Conservation (phyloP, 1,284 basidiomycete species). For the Termitomyces sp. region DNA sequence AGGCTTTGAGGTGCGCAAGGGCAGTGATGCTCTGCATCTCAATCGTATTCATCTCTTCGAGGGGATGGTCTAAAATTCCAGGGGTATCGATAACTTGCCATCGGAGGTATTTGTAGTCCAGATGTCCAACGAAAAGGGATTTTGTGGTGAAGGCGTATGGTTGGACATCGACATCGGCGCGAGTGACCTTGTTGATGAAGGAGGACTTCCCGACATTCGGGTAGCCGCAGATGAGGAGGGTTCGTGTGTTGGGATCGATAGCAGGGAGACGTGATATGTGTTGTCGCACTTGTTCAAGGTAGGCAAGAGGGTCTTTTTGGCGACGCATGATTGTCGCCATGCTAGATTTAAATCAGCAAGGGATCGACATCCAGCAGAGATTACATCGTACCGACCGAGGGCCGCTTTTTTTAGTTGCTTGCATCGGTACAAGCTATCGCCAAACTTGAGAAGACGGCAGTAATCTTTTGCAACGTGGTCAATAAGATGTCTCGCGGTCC, state of each 20-base stretch:
- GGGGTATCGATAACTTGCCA: slow-evolving; percentile 99
- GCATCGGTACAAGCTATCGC: slow-evolving; percentile 92
- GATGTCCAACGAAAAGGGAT: slow-evolving; percentile 92
- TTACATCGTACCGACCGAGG: slow-evolving; percentile 72
- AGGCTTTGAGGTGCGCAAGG: slow-evolving; percentile 87
- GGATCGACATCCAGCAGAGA: background rate
- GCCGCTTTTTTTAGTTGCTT: slow-evolving; percentile 96
- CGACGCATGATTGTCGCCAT: slow-evolving; percentile 98
- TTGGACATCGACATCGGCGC: slow-evolving; percentile 96
- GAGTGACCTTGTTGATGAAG: slow-evolving; percentile 97
- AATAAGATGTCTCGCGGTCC: slow-evolving; percentile 90
- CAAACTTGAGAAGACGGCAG: slow-evolving; percentile 90
- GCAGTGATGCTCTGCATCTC: slow-evolving; percentile 99
- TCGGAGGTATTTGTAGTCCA: slow-evolving; percentile 95
- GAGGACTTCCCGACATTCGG: slow-evolving; percentile 97
- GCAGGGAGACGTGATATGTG: slow-evolving; percentile 94
- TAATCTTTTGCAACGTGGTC: slow-evolving; percentile 96
- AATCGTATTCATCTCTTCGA: slow-evolving; percentile 99
- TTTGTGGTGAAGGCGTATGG: slow-evolving; percentile 98
- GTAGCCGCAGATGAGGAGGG: slow-evolving; percentile 93
- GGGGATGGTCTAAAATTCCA: slow-evolving; percentile 87
- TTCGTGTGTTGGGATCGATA: slow-evolving; percentile 96
- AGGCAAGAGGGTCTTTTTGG: slow-evolving; percentile 94
- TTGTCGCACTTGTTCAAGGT: slow-evolving; percentile 95
- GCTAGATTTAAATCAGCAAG: slow-evolving; percentile 31